These are phyloP conservation scores for Saccharum spontaneum DNA, from an alignment of 176 grass and related monocot species.

Conservation along the genomic window DNA sequence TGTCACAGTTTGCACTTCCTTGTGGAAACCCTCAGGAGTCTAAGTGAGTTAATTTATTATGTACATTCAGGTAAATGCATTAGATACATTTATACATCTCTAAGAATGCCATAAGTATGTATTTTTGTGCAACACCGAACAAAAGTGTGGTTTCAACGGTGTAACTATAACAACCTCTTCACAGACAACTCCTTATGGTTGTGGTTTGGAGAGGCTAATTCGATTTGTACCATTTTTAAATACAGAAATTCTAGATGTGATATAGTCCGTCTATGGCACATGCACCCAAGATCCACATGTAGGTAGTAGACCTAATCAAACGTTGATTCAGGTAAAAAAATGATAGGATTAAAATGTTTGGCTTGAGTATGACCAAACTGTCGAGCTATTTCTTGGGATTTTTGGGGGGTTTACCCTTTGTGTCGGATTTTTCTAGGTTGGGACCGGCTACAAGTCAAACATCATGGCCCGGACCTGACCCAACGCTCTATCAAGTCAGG, in stretches of 20 bases:
- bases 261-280: background rate
- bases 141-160: background rate
- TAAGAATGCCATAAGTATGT: background rate
- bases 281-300: background rate
- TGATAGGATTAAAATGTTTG: background rate
- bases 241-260: background rate
- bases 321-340: too few relatives aligned
- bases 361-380: background rate
- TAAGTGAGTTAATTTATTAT: too few relatives aligned
- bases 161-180: background rate
- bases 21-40: too few relatives aligned
- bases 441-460: too few relatives aligned
- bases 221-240: too few relatives aligned
- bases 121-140: background rate
- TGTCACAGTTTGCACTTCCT: background rate
- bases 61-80: too few relatives aligned
- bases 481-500: accelerated
- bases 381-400: too few relatives aligned
- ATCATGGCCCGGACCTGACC: background rate
- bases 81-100: background rate
- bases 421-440: too few relatives aligned
- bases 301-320: background rate
- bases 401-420: too few relatives aligned
- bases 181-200: background rate
- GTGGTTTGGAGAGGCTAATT: background rate